A percentile compares a stretch with the other conserved stretches of the same genome.
Conservation (phyloP, 1,284 basidiomycete species). For the Austropuccinia psidii region DNA sequence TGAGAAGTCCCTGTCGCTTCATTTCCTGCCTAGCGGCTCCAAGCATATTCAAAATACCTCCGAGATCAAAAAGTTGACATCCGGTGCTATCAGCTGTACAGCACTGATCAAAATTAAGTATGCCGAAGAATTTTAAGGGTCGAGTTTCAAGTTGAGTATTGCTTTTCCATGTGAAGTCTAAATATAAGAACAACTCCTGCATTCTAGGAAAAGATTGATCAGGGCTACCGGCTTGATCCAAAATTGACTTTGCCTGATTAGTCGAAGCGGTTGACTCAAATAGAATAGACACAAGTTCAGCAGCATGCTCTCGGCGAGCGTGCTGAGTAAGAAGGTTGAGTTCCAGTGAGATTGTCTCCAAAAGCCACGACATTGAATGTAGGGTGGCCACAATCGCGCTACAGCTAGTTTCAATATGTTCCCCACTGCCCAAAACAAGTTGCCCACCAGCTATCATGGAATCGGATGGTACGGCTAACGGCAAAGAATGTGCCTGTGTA, state of each 20-base stretch:
- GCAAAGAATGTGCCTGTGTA: conserved; percentile 67
- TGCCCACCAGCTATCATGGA: conserved; percentile 54
- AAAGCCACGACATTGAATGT: conserved; percentile 70
- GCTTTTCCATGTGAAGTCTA: conserved; percentile 33
- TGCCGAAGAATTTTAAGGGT: conserved; percentile 23
- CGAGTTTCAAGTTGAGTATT: conserved; percentile 24
- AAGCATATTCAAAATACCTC: conserved; percentile 53
- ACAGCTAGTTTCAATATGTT: conserved; percentile 64
- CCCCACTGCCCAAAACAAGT: conserved; percentile 64
- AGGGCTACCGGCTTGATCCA: conserved; percentile 29
- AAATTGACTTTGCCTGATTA: conserved; percentile 23
- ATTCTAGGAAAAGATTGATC: conserved; percentile 37
- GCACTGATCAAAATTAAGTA: conserved; percentile 34
- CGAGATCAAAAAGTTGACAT: conserved; percentile 35
- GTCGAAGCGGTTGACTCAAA: conserved; percentile 27
- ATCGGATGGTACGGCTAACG: conserved; percentile 49
- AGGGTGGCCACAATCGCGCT: conserved; percentile 69
- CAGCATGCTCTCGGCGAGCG: conserved; percentile 17
- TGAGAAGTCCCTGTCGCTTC: conserved; percentile 61
- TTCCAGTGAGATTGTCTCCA: conserved; percentile 81
- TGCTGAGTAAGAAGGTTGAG: conserved; percentile 60
- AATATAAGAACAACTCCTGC: conserved; percentile 36
- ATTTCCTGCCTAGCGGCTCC: conserved; percentile 57
- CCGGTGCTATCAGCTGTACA: conserved; percentile 25
- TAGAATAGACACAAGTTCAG: conserved; percentile 20